A percentile compares a stretch with the other conserved stretches of the same genome.
Evolutionary conservation across 192 early-diverging fungal species (phyloP).

Genomic region (Backusella morwellensis): DNA sequence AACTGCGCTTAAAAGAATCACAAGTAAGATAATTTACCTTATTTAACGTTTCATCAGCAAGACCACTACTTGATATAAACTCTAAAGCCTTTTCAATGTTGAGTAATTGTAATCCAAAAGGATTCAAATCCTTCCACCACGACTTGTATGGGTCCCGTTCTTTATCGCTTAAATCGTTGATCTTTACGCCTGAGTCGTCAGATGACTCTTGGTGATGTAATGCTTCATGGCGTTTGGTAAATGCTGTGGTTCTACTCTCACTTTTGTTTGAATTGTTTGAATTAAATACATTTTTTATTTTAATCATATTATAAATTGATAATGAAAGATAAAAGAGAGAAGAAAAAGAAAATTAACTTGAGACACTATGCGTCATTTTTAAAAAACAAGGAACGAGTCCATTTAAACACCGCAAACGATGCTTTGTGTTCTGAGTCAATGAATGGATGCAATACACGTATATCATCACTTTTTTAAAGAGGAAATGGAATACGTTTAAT

Average conservation of each 20-base stretch:
- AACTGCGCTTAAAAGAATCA: background rate
- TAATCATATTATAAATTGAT: background rate
- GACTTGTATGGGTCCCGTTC: conserved; percentile 6
- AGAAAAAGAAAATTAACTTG: background rate
- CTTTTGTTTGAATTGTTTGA: background rate
- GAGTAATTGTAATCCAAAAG: conserved; percentile 18
- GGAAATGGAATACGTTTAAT: background rate
- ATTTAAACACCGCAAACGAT: background rate
- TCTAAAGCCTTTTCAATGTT: conserved; percentile 4
- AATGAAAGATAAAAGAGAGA: background rate
- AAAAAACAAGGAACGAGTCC: background rate
- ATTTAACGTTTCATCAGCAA: conserved; percentile 17
- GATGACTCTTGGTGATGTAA: background rate
- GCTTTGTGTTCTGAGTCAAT: background rate
- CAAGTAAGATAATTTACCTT: conserved; percentile 17
- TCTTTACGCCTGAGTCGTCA: background rate
- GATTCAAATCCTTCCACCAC: conserved; percentile 37
- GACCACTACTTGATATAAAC: conserved; percentile 22
- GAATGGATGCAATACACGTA: background rate
- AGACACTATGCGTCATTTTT: background rate
- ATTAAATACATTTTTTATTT: background rate
- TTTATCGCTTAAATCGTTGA: background rate
- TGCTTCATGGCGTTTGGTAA: background rate
- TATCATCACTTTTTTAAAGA: background rate
- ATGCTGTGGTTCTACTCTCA: background rate